These are phyloP conservation scores for Rhodosporidiobolus odoratus DNA, from an alignment of 768 basidiomycete genomes.

Conservation along the genomic window DNA sequence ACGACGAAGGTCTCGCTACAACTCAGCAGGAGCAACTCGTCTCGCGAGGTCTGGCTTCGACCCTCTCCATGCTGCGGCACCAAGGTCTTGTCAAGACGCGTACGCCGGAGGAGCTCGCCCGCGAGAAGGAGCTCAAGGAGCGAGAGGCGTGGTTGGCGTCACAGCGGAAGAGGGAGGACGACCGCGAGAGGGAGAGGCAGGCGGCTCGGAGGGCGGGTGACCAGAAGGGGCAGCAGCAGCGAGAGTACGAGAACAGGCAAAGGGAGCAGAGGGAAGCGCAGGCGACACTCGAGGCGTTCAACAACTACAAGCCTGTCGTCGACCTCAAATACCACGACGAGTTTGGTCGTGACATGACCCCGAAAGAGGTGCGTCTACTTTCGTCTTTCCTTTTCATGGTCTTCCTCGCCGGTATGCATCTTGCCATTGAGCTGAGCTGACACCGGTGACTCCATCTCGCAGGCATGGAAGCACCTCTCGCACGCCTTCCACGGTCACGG, in stretches of 20 bases:
- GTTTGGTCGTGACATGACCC: background rate
- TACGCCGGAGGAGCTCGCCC: conserved; percentile 60
- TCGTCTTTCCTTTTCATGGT: background rate
- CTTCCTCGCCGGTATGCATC: background rate
- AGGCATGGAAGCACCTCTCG: conserved; percentile 91
- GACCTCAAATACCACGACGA: background rate
- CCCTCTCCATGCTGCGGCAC: conserved; percentile 77
- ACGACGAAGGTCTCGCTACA: conserved; percentile 50
- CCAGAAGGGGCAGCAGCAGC: conserved; percentile 83
- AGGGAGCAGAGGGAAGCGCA: conserved; percentile 82
- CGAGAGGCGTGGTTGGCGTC: conserved; percentile 86
- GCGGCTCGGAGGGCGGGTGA: conserved; percentile 61
- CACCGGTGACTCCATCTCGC: background rate
- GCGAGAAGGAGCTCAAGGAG: conserved; percentile 76
- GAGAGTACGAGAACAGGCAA: conserved; percentile 88
- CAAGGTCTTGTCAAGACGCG: conserved; percentile 78
- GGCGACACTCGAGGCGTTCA: background rate
- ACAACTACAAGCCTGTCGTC: background rate
- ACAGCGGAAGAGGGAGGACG: conserved; percentile 65
- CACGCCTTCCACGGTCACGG: conserved; percentile 99
- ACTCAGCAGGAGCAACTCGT: conserved; percentile 75
- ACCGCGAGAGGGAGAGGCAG: conserved; percentile 72
- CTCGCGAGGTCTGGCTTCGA: conserved; percentile 77
- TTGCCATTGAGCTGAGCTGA: background rate
- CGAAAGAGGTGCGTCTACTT: background rate